phyloP scores from a whole-genome alignment of 2,329 filamentous ascomycete species.

The Colletotrichum liriopes region DNA sequence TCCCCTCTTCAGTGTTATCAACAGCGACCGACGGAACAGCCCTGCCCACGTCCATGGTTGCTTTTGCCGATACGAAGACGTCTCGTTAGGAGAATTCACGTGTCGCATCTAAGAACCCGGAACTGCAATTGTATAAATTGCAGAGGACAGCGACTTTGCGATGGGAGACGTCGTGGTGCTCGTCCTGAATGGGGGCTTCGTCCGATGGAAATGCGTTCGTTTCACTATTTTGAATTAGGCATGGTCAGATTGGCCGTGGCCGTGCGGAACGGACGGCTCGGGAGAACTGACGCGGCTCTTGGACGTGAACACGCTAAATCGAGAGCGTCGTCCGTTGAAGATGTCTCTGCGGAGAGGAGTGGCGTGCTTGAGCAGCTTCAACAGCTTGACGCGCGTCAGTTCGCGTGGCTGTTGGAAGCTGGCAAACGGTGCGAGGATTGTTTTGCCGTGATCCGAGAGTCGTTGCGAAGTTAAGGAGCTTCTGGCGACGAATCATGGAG shows the following conservation, averaged over 20 bases:
- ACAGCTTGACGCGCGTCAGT: constrained; percentile 14
- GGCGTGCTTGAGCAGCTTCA: not conserved
- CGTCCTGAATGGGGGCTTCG: constrained; percentile 42
- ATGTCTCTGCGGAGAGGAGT: not conserved
- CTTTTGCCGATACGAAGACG: not conserved
- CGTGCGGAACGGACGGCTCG: constrained; percentile 24
- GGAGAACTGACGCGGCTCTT: constrained; percentile 27
- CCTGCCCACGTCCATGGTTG: constrained; percentile 1
- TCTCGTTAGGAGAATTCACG: not conserved
- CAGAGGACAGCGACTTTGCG: not conserved
- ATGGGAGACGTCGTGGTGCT: not conserved
- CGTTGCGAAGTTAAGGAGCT: not conserved
- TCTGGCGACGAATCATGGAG: not conserved
- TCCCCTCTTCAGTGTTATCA: constrained; percentile 10
- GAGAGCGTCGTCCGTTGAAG: not conserved
- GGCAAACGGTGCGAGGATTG: not conserved
- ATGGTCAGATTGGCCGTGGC: constrained; percentile 19
- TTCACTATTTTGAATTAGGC: constrained; percentile 30
- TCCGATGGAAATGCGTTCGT: constrained; percentile 37
- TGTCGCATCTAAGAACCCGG: not conserved
- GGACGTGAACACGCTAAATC: not conserved
- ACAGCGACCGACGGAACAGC: not conserved
- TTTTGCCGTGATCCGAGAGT: not conserved
- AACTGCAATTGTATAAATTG: not conserved
- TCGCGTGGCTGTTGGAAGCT: not conserved